Evolutionary conservation across 1,284 basidiomycete species (phyloP).

Genomic region (Phylloporus gajari): DNA sequence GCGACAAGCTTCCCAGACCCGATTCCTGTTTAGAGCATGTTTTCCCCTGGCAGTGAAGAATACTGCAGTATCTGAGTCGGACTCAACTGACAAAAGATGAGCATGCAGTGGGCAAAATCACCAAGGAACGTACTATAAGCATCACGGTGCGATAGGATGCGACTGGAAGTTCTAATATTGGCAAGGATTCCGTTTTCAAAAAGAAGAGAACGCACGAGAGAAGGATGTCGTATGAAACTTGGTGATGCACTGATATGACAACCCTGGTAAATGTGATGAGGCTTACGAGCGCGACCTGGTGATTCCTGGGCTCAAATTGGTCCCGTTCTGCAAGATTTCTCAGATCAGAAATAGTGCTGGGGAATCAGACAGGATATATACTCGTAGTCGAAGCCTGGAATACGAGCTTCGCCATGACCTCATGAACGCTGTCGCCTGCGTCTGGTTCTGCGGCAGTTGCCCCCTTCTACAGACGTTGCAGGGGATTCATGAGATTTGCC

Average conservation of each 20-base stretch:
- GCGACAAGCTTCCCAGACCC: conserved; percentile 90
- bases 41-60: conserved; percentile 85
- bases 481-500: conserved; percentile 45
- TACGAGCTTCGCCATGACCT: conserved; percentile 76
- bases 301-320: conserved; percentile 73
- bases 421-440: conserved; percentile 63
- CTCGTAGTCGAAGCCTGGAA: conserved; percentile 90
- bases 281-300: background rate
- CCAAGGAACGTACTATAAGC: conserved; percentile 70
- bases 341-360: conserved; percentile 21
- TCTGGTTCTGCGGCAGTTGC: conserved; percentile 32
- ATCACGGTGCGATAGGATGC: conserved; percentile 79
- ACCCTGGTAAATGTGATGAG: conserved; percentile 61
- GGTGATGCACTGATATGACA: conserved; percentile 78
- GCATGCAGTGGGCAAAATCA: background rate
- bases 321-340: conserved; percentile 66
- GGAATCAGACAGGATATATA: conserved; percentile 47
- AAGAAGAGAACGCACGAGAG: conserved; percentile 65
- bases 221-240: conserved; percentile 81
- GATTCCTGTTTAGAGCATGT: conserved; percentile 84
- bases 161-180: conserved; percentile 52
- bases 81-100: conserved; percentile 69
- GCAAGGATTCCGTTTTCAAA: conserved; percentile 9
- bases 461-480: conserved; percentile 44
- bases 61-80: conserved; percentile 86